Conservation (phyloP, 2,329 filamentous ascomycete genomes). For the Colletotrichum sp. region DNA sequence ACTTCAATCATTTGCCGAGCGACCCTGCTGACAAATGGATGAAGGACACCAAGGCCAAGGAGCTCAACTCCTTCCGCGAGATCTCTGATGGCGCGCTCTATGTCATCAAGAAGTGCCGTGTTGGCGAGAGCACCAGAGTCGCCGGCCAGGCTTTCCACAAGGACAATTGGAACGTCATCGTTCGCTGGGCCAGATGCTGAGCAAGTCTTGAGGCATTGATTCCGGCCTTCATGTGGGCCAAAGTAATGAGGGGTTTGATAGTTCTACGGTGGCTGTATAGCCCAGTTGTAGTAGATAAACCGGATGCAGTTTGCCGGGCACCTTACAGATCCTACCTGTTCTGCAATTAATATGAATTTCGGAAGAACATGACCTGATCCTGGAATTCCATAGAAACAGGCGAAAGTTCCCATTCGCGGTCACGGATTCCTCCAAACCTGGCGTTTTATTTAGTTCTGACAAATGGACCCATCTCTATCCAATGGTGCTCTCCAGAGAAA, state of each 20-base stretch:
- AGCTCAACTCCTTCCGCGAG: not conserved
- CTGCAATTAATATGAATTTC: not conserved
- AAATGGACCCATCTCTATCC: not conserved
- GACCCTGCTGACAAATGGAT: not conserved
- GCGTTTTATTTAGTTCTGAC: not conserved
- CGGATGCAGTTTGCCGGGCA: not conserved
- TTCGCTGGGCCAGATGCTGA: not conserved
- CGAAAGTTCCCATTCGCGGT: not conserved
- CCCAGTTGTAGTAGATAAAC: not conserved
- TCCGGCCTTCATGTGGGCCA: not conserved
- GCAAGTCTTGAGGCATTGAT: not conserved
- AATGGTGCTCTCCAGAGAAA: not conserved
- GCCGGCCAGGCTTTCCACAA: not conserved
- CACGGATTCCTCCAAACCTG: not conserved
- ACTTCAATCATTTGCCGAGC: not conserved
- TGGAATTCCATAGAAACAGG: not conserved
- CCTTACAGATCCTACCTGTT: not conserved
- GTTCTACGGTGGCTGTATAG: not conserved
- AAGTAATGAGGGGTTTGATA: not conserved
- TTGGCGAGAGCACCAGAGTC: not conserved
- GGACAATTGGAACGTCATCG: constrained; percentile 1
- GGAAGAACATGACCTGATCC: not conserved
- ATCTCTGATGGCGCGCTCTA: constrained; percentile 7
- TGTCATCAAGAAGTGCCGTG: not conserved
- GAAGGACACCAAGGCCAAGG: not conserved